These are phyloP conservation scores for Apiospora marii DNA, from an alignment of 2,329 filamentous ascomycete species.

Conservation along the genomic window DNA sequence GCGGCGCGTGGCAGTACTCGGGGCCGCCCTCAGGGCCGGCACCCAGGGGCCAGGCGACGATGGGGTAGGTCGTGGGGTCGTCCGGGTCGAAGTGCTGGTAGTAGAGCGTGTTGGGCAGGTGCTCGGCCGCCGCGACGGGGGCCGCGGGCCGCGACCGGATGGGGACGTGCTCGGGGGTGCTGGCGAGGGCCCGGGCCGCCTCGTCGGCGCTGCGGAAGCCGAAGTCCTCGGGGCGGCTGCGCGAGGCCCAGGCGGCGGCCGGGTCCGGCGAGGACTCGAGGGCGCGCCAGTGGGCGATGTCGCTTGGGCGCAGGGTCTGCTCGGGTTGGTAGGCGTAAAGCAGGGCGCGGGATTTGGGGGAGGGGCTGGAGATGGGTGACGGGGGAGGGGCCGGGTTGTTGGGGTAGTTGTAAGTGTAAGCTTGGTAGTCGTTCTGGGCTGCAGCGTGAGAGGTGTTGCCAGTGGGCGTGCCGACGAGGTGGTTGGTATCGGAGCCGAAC, in stretches of 20 bases:
- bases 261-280: background rate
- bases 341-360: background rate
- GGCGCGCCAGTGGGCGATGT: conserved; percentile 7
- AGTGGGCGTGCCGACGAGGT: background rate
- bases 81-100: conserved; percentile 5
- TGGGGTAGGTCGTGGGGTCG: conserved; percentile 28
- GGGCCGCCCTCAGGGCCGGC: conserved; percentile 49
- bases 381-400: background rate
- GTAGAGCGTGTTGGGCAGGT: conserved; percentile 3
- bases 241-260: background rate
- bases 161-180: background rate
- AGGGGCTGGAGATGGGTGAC: background rate
- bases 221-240: conserved; percentile 11
- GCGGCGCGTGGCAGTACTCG: conserved; percentile 41
- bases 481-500: background rate
- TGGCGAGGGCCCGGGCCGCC: conserved; percentile 9
- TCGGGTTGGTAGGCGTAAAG: background rate
- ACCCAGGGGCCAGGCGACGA: conserved; percentile 50
- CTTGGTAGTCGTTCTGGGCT: background rate
- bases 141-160: background rate
- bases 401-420: background rate
- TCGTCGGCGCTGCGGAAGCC: conserved; percentile 19
- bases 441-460: background rate
- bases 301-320: background rate
- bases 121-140: background rate